phyloP scores from a whole-genome alignment of 1,284 basidiomycete genomes.

The Ustilago nuda region DNA sequence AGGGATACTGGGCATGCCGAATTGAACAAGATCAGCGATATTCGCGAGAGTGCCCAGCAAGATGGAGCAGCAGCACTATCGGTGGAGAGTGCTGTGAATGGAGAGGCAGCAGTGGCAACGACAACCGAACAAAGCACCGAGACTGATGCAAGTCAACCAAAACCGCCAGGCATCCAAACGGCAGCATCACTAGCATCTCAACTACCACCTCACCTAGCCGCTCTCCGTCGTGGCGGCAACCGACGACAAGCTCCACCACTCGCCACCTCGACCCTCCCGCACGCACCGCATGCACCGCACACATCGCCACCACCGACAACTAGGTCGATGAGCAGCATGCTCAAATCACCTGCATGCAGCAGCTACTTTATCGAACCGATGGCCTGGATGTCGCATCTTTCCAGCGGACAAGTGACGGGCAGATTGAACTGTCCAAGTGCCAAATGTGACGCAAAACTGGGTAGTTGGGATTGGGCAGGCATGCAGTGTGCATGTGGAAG shows the following conservation, averaged over 20 bases:
- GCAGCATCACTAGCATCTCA: slow-evolving; percentile 53
- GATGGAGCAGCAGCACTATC: neutral
- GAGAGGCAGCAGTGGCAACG: slow-evolving; percentile 5
- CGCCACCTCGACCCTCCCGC: neutral
- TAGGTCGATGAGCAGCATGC: slow-evolving; percentile 23
- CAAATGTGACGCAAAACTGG: slow-evolving; percentile 89
- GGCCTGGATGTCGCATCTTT: slow-evolving; percentile 93
- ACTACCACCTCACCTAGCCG: slow-evolving; percentile 60
- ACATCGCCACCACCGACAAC: neutral
- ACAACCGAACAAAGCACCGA: neutral
- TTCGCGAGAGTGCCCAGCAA: neutral
- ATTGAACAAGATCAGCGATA: slow-evolving; percentile 5
- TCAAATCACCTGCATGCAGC: slow-evolving; percentile 78
- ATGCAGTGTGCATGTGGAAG: slow-evolving; percentile 83
- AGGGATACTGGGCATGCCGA: slow-evolving; percentile 31
- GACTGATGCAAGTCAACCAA: neutral
- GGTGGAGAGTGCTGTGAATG: neutral
- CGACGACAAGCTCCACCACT: slow-evolving; percentile 7
- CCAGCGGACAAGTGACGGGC: slow-evolving; percentile 80
- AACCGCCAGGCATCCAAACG: slow-evolving; percentile 37
- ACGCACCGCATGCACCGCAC: neutral
- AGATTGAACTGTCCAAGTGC: slow-evolving; percentile 91
- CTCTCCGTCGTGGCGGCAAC: slow-evolving; percentile 51
- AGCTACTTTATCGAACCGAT: slow-evolving; percentile 98
- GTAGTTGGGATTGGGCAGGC: slow-evolving; percentile 97